These are phyloP conservation scores for Acidiella bohemica DNA, from an alignment of 495 filamentous ascomycete genomes.

Conservation along the genomic window DNA sequence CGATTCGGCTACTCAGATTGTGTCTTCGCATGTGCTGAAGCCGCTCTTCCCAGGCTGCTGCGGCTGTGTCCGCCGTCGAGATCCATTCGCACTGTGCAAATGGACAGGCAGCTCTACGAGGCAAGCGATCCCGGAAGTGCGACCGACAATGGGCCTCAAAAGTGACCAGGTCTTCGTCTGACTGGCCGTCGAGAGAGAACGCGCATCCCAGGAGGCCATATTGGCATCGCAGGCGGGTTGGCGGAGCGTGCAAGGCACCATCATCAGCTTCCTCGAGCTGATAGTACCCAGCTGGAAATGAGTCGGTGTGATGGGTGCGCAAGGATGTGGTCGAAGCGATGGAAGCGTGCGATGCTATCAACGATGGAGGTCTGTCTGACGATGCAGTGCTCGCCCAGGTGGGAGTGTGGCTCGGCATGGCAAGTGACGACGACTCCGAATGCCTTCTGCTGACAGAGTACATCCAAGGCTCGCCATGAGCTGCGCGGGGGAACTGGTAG, in stretches of 20 bases:
- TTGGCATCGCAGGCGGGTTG: not conserved
- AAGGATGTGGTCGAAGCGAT: not conserved
- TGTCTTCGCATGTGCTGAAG: not conserved
- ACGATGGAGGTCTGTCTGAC: no score
- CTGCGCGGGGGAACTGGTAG: not conserved
- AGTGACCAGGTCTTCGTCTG: not conserved
- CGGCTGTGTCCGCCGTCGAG: not conserved
- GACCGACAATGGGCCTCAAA: conserved; percentile 4
- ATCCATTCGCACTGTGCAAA: conserved; percentile 6
- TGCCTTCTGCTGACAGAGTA: no score
- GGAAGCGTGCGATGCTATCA: not conserved
- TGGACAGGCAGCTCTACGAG: conserved; percentile 1
- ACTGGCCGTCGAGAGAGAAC: no score
- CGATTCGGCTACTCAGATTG: not conserved
- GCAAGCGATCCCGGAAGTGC: conserved; percentile 8
- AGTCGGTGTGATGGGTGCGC: not conserved
- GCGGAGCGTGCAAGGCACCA: not conserved
- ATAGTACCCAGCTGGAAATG: not conserved
- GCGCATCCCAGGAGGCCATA: conserved; percentile 6
- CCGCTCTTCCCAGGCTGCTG: conserved; percentile 3
- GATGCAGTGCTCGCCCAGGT: no score
- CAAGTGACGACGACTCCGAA: no score
- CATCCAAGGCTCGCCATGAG: not conserved
- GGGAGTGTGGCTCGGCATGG: no score
- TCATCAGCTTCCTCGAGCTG: not conserved